Evolutionary conservation across 106 monocot species (phyloP), one percentile per base, ranked within the genome.

Genomic region (Acorus calamus): DNA sequence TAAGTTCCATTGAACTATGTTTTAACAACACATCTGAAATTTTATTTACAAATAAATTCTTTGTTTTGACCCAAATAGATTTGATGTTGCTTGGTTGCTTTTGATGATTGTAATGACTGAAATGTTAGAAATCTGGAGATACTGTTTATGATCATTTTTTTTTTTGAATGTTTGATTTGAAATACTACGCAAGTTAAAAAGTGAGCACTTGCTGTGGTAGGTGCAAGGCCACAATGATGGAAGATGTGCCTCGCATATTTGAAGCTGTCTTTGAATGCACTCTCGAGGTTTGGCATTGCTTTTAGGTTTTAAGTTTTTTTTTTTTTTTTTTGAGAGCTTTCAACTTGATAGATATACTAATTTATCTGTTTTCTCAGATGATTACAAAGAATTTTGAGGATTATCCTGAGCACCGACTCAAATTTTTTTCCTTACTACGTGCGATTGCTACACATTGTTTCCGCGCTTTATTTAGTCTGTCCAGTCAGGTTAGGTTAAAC

Each of bases 351-450:
- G 28, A 28, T 28, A 1, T 28, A 28, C 28, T 28, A 28, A 28
- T 28, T 28, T 28, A 28, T 28, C 28, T 13, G 45, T 50, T 60
- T 42, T 6, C 60, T 6, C 71, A 96, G 96, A 96, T 96, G 96
- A 96, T 96, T 5, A 96, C 96, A 7, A 91, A 87, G 58, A 96
- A 96, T 55, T 96, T 96, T 83, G 96, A 96, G 68, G 96, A 96
- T 77, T 96, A 96, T 51, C 96, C 96, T 2, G 96, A 96, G 78
- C 96, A 96, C 67, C 84, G 96, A 7, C 82, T 96, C 6, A 96
- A 96, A 67, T 96, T 96, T 48, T 96, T 96, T 46, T 91, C 91
- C 9, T 74, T 96, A 50, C 74, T 96, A 11, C 77, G 87, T 55
- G 87, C 96, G 8, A 96, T 96, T 67, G 96, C 90, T 28, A 87